Evolutionary conservation across 768 basidiomycete genomes (phyloP).

Genomic region (Leccinum rimulosum): DNA sequence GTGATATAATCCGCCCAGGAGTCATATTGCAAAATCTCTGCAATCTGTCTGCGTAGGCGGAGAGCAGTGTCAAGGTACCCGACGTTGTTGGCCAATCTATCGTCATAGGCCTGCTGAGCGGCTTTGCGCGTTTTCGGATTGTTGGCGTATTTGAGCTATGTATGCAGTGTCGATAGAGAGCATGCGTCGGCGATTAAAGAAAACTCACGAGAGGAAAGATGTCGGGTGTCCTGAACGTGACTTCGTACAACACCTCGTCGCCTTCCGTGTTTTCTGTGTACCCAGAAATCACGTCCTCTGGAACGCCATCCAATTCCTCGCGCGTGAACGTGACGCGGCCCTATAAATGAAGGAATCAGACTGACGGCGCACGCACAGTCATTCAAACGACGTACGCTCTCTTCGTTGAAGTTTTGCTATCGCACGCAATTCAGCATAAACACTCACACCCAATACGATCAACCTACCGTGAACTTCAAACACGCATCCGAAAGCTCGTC

Average conservation of each 20-base stretch:
- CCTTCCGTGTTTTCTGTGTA: conserved; percentile 63
- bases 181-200: background rate
- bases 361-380: background rate
- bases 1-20: conserved; percentile 86
- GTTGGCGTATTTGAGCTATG: conserved; percentile 77
- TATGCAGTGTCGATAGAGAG: background rate
- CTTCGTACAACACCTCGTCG: conserved; percentile 57
- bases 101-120: conserved; percentile 68
- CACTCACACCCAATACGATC: too few relatives aligned
- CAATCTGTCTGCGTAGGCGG: conserved; percentile 67
- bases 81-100: conserved; percentile 64
- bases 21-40: conserved; percentile 64
- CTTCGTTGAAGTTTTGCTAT: conserved; percentile 77
- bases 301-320: conserved; percentile 79
- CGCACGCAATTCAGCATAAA: background rate
- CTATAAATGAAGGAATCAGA: conserved; percentile 35
- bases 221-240: conserved; percentile 80
- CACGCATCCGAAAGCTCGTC: conserved; percentile 74
- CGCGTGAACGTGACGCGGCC: conserved; percentile 59
- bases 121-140: conserved; percentile 64
- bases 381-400: conserved; percentile 49
- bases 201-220: conserved; percentile 66
- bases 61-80: conserved; percentile 68
- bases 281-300: conserved; percentile 72
- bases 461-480: conserved; percentile 53